Evolutionary conservation across 2,329 filamentous ascomycete species (phyloP), one percentile per base, ranked within the genome.

Genomic region (Penicillium sp.): DNA sequence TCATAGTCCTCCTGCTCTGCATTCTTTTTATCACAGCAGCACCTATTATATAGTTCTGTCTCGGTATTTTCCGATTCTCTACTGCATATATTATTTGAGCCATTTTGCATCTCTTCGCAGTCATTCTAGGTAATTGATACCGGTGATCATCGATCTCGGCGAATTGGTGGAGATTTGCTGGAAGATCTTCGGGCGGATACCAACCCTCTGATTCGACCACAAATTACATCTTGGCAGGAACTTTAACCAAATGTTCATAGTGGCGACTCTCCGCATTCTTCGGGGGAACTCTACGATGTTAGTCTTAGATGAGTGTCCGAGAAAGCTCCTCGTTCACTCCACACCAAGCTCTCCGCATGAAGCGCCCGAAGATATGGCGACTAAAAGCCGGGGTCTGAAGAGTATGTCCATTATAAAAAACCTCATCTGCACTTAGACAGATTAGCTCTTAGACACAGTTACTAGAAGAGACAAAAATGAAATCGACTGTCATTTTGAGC

Each of bases 301-400:
- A 42, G 24, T 42, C 15, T 24, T 17, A n/a, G n/a, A 42, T 42
- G 15, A 29, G 24, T 27, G 39, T 17, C 39, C 26, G 39, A 42
- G 26, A 15, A 29, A 10, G 20, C 17, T 18, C 36, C 34, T 23
- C 21, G 20, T 24, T 21, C 29, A 46, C 42, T 45, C 41, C 33
- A 41, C 48, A n/a, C 15, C 17, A n/a, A 29, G 17, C 20, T 4
- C 41, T 18, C 36, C 37, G 24, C 2, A n/a, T 18, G 10, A 41
- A 46, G 23, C 6, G 20, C 24, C 52, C 55, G 49, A 57, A 24
- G 46, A 52, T 67, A 52, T 66, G 49, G 53, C 41, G 52, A 60
- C 18, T 18, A 51, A 46, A 49, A 36, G 32, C 50, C 52, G 44
- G 32, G 29, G 21, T 20, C n/a, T 10, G 18, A 24, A 33, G 10